A percentile compares a stretch with the other conserved stretches of the same genome.
Evolutionary conservation across 164 flowering plant species (phyloP).

Genomic region (Berberis thunbergii): DNA sequence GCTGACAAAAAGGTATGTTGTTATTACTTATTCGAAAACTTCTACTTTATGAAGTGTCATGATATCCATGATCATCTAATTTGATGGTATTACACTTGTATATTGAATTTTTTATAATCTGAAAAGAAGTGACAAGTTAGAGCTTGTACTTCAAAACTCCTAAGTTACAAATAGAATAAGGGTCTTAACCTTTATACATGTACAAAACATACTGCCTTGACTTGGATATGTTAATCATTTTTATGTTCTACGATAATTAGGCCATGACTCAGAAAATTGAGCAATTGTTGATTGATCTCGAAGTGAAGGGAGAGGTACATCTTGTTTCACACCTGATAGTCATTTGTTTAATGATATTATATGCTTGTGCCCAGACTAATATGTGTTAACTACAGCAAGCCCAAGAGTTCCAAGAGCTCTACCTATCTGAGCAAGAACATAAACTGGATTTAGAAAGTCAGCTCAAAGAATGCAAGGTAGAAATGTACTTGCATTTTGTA

Average conservation of each 20-base stretch:
- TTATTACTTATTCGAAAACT: no score
- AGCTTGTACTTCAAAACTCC: no score
- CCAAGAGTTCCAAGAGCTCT: conserved; percentile 46
- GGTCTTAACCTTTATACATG: no score
- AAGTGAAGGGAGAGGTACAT: conserved; percentile 45
- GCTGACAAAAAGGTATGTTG: no score
- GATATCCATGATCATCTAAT: no score
- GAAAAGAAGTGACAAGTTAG: no score
- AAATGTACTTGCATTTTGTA: not conserved
- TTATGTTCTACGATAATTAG: conserved; percentile 20
- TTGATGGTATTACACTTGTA: no score
- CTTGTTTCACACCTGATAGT: conserved; percentile 3
- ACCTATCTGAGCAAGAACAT: conserved; percentile 54
- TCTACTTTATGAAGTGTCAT: no score
- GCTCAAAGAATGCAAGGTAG: conserved; percentile 73
- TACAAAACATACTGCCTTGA: no score
- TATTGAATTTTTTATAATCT: no score
- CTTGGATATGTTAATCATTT: not conserved
- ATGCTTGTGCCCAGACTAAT: not conserved
- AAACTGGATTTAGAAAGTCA: conserved; percentile 47
- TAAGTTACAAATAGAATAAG: no score
- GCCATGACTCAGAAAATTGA: conserved; percentile 65
- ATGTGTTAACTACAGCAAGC: conserved; percentile 36
- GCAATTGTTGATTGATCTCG: conserved; percentile 59
- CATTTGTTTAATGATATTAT: conserved; percentile 1